These are phyloP conservation scores for Hanseniaspora valbyensis DNA, from an alignment of 805 yeast species.

Conservation along the genomic window DNA sequence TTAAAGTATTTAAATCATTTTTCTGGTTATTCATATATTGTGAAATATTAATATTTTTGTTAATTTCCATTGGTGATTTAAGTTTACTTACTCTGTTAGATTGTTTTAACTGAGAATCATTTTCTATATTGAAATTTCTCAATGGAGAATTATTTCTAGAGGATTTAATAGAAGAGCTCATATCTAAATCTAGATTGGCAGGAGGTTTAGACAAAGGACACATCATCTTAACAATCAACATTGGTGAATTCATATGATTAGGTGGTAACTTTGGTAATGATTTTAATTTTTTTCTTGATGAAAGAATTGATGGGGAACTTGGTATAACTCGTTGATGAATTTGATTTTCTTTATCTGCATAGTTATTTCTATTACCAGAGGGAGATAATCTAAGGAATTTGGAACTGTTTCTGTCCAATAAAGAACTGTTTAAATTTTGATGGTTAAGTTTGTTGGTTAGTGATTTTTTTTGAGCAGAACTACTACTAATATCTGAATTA, in stretches of 20 bases:
- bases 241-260: slow-evolving; percentile 4
- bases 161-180: background rate
- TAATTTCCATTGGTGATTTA: background rate
- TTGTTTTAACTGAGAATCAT: background rate
- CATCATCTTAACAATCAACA: slow-evolving; percentile 1
- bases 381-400: slow-evolving; percentile 11
- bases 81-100: background rate
- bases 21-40: slow-evolving; percentile 1
- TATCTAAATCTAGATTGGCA: background rate
- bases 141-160: background rate
- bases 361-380: background rate
- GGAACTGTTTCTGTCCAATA: slow-evolving; percentile 12
- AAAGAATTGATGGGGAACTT: slow-evolving; percentile 11
- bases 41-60: background rate
- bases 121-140: background rate
- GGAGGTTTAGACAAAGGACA: background rate
- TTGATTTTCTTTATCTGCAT: slow-evolving; percentile 7
- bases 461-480: background rate
- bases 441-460: background rate
- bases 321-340: background rate
- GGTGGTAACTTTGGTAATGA: slow-evolving; percentile 9
- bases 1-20: background rate
- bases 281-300: slow-evolving; percentile 11
- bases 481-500: slow-evolving; percentile 3
- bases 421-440: background rate